Base-by-base conservation (phyloP, 2,329 filamentous ascomycete species). In the Calonectria henricotiae region DNA sequence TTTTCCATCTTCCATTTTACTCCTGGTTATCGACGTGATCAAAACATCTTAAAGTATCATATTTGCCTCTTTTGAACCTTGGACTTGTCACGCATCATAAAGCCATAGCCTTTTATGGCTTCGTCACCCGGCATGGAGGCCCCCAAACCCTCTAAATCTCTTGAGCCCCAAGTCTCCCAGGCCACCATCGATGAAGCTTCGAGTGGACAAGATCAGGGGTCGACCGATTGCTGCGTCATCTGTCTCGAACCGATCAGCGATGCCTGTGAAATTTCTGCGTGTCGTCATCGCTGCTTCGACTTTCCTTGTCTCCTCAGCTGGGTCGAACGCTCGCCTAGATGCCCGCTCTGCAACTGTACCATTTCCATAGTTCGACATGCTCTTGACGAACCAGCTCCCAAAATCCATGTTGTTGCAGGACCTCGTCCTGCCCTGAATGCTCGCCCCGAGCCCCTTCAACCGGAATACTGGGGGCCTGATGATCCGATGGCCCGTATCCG, bases 301-400 rank as follows among this genome's bases (percentile, higher is more conserved):
- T 97, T 95, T 79, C 81, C 94, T 13, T 98, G 95, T 81, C 88
- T 98, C 6, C 83, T 92, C 25, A 95, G 88, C 82, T 98, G 96
- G 95, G 85, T 97, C 5, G 88, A 94, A 75, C 86, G 93, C 73
- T 89, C 89, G 11, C 86, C 91, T 0, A 88, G 86, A 58, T 98
- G 95, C 78, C 95, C 96, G 20, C 86, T 98, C 63, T 98, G 95
- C 89, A 91, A 91, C 71, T 78, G 85, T 5, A 73, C 78, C 46
- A 85, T 91, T 41, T 76, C 79, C 6, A 86, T 88, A 25, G 90
- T 97, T 58, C 88, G 90, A 73, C 93, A 95, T 80, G 88, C 90
- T 71, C 89, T 90, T 76, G 81, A 82, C 20, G 74, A 77, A 17
- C 84, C 87, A 23, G 82, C 85, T 13, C 79, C 85, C 43, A 80